Base-by-base conservation (phyloP, 2,329 filamentous ascomycete genomes). In the Boeremia lycopersici region DNA sequence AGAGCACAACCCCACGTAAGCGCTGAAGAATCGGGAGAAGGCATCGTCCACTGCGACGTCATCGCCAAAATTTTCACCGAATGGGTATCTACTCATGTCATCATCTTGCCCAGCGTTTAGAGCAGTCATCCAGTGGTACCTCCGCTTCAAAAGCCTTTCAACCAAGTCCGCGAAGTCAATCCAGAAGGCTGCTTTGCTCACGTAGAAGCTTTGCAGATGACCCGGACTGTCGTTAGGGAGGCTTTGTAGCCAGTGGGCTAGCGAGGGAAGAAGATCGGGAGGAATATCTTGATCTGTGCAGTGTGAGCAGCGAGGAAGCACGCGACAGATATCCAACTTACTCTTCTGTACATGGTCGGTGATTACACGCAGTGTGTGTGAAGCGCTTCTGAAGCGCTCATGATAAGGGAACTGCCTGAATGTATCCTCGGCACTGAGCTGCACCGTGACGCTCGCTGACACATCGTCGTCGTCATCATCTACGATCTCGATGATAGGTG, bases 401-500 rank as follows among this genome's bases (percentile, higher is more conserved):
- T 13, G 29, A 33, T 64, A 75, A 15, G 74, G 74, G 40, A 76
- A 76, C 12, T 48, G 59, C 17, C 53, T 41, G 45, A 76, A 72
- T 33, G 72, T 56, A n/a, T 62, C 56, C n/a, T 69, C 66, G 23
- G 63, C 63, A 38, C 66, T 63, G 34, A 64, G 46, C 12, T 66
- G 62, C 19, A 72, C 47, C 2, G 63, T 42, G 42, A 66, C 56
- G 36, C 13, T 43, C 15, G 29, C 31, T 8, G 46, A 48, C 4
- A 40, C 19, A n/a, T 59, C 62, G 4, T 65, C 30, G 11, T 73
- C 70, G 44, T 72, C 70, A 19, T 76, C 71, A 28, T 70, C 68
- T 36, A 74, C 67, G 19, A 79, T 67, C 38, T 75, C 67, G 56
- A 79, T 70, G 31, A 77, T 68, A 43, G 71, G 74, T 25, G 72